Evolutionary conservation across 805 yeast genomes (phyloP).

Genomic region (Kodamaea sagamina): DNA sequence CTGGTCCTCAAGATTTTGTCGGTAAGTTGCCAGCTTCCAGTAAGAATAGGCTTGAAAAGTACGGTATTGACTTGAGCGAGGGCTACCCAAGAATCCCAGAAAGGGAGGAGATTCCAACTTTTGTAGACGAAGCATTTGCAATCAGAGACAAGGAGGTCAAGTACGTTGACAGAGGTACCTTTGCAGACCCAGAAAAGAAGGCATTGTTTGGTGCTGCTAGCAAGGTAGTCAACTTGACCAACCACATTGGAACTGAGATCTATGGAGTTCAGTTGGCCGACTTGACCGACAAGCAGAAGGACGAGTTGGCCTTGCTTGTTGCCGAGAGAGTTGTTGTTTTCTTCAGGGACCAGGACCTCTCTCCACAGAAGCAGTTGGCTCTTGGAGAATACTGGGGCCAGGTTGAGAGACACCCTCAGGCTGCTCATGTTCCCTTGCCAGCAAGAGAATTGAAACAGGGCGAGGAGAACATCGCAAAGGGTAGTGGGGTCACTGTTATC

Average conservation of each 20-base stretch:
- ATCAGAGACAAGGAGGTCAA: constrained; percentile 37
- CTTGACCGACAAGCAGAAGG: constrained; percentile 44
- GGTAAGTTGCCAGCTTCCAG: constrained; percentile 26
- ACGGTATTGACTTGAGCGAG: constrained; percentile 36
- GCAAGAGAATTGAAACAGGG: constrained; percentile 5
- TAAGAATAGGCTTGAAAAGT: constrained; percentile 30
- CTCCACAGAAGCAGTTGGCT: constrained; percentile 44
- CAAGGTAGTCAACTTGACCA: constrained; percentile 45
- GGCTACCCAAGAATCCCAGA: constrained; percentile 45
- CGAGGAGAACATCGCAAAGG: constrained; percentile 10
- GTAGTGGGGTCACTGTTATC: constrained; percentile 13
- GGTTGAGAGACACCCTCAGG: constrained; percentile 43
- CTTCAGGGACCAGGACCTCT: constrained; percentile 49
- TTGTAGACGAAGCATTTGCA: constrained; percentile 41
- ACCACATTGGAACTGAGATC: constrained; percentile 52
- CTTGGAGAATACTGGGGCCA: constrained; percentile 50
- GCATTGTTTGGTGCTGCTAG: constrained; percentile 43
- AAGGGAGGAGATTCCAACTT: constrained; percentile 34
- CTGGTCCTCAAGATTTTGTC: constrained; percentile 14
- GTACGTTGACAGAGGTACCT: constrained; percentile 36
- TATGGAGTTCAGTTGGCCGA: constrained; percentile 48
- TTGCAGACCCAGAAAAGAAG: constrained; percentile 40
- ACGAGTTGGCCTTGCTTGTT: constrained; percentile 49
- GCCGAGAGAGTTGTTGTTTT: constrained; percentile 55
- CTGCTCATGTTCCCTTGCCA: constrained; percentile 27